A percentile compares a stretch with the other conserved stretches of the same genome.
Conservation (phyloP, 345 rosid species). For the Eucalyptus curtisii region DNA sequence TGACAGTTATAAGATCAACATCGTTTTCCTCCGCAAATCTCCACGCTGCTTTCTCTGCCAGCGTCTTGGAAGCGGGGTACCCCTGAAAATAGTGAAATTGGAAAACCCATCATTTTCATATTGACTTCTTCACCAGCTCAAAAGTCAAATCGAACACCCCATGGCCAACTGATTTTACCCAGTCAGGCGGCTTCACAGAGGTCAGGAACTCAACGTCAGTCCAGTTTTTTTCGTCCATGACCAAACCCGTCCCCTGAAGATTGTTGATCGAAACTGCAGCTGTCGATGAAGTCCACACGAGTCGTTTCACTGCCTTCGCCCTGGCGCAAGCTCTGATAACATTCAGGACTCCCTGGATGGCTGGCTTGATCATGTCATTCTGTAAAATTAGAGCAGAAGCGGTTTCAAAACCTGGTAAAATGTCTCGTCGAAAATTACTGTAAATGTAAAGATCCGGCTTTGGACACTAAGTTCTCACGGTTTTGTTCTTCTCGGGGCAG, state of each 20-base stretch:
- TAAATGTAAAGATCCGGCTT: too few species aligned
- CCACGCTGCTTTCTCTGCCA: slow-evolving; percentile 73
- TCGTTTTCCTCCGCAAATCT: slow-evolving; percentile 50
- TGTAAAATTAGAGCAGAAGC: neutral
- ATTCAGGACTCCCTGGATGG: slow-evolving; percentile 61
- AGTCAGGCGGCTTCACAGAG: slow-evolving; percentile 60
- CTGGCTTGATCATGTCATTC: slow-evolving; percentile 93
- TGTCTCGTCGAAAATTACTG: neutral
- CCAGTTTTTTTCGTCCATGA: slow-evolving; percentile 72
- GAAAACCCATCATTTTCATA: neutral
- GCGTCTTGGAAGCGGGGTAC: slow-evolving; percentile 50
- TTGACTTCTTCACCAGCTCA: neutral
- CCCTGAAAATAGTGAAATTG: slow-evolving; percentile 24
- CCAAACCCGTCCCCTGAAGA: slow-evolving; percentile 43
- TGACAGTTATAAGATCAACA: slow-evolving; percentile 59
- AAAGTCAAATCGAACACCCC: neutral
- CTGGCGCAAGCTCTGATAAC: slow-evolving; percentile 59
- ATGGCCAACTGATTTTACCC: slow-evolving; percentile 34
- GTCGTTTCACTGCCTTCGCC: slow-evolving; percentile 57
- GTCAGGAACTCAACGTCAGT: slow-evolving; percentile 53
- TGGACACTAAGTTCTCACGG: too few species aligned
- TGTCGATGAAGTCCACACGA: slow-evolving; percentile 84
- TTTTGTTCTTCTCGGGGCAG: too few species aligned
- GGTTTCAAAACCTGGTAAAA: neutral
- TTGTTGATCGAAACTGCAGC: slow-evolving; percentile 64